Evolutionary conservation across 2,329 filamentous ascomycete species (phyloP), one percentile per base, ranked within the genome.

Genomic region (Nigrograna mackinnonii): DNA sequence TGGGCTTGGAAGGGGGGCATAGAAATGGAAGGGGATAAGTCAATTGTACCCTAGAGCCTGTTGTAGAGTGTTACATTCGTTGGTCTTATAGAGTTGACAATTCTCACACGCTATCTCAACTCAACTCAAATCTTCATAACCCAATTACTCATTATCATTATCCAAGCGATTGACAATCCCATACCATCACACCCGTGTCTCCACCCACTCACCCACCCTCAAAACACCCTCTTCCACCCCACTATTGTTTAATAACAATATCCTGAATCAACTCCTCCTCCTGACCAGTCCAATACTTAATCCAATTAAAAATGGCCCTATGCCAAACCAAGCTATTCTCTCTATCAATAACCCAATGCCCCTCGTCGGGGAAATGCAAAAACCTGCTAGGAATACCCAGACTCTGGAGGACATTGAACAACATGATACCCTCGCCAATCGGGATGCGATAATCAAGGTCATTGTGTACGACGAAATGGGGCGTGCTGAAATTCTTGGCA

Each of bases 281-380:
- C 20, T 56, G 33, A 0, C 61, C 62, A 11, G 56, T 57, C 45
- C 55, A 68, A 41, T 59, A 65, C 40, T 50, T 57, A 14, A 67
- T 61, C 64, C 63, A 68, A 39, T 68, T 66, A 40, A 67, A 68
- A 21, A 68, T 66, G 17, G 43, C 43, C 42, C 79, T 81, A 58
- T 96, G 90, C 92, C 92, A 97, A 14, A 95, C 78, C 13, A 96
- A 71, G 5, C 85, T 88, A 65, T 97, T 97, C 67, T 96, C 91
- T 0, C 87, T 86, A 62, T 95, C 95, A 37, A 94, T 64, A 2
- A 96, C 91, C 89, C 89, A 86, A 55, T 88, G 85, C 18, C 83
- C 81, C 68, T 89, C 86, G 60, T 88, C 89, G 0, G 89, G 88
- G 65, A 95, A 96, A 28, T 84, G 85, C 55, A 95, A 63, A 52